Evolutionary conservation across 2,329 filamentous ascomycete species (phyloP), one percentile per base, ranked within the genome.

Genomic region (Rhinocladiella similis): DNA sequence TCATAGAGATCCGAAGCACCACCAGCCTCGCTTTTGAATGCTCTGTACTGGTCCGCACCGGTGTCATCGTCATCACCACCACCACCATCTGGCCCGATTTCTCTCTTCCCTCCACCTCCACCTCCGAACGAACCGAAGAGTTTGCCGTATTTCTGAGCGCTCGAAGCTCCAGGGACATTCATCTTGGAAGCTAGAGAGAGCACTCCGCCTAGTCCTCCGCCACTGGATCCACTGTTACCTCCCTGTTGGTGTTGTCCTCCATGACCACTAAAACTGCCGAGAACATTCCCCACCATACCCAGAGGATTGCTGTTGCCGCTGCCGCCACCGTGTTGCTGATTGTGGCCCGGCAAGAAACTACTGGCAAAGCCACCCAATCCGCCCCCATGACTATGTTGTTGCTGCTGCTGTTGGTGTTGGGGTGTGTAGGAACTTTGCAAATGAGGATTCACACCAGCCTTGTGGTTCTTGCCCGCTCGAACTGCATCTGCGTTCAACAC

Each of bases 401-500:
- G 54, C 25, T 36, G 35, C 10, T 39, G 19, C 52, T 56, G 50
- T 22, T 54, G 51, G 7, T 54, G 52, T 35, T 55, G 47, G 25
- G 39, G 48, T 27, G 47, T 18, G 19, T 39, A 9, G 13, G 46
- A 36, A 27, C 49, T 53, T 27, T 53, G 56, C 27, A 50, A 39
- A 36, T 60, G 57, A 13, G 60, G 56, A 43, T 64, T 59, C 41
- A 66, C 66, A n/a, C 62, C 68, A 22, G 61, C 71, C 12, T 72
- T 75, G 70, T 96, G 91, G 70, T 97, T 99, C 70, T 86, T 87
- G 43, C 93, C 91, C 7, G 81, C 80, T 67, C 85, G 88, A 57
- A 99, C 94, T 5, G 89, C 91, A 52, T 95, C 86, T 0, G 91
- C 91, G 47, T 84, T 87, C 9, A 99, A 81, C n/a, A 94, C 68